Evolutionary conservation across 2,329 filamentous ascomycete species (phyloP).

Genomic region (Phialophora chinensis): DNA sequence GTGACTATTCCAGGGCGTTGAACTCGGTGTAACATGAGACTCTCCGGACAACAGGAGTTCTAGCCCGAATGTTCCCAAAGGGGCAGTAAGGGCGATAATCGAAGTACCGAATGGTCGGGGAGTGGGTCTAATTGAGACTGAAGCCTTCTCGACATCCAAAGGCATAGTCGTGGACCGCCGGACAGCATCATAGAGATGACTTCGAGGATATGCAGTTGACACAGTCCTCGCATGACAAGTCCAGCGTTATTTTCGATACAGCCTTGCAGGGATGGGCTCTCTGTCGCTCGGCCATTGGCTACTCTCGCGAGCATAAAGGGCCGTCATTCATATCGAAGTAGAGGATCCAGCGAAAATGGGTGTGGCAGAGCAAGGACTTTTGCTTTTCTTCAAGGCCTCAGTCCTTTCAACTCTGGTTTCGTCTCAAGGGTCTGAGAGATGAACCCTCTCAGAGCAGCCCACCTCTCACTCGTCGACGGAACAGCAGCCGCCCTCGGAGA

Average conservation of each 20-base stretch:
- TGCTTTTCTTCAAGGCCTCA: slow-evolving; percentile 22
- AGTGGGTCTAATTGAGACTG: background rate
- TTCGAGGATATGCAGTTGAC: background rate
- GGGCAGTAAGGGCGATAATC: background rate
- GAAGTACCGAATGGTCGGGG: background rate
- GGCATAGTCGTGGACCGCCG: background rate
- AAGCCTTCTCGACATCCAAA: background rate
- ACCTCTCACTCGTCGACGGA: slow-evolving; percentile 63
- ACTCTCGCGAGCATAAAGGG: background rate
- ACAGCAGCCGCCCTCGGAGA: slow-evolving; percentile 29
- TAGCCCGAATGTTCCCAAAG: background rate
- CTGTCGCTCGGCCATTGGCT: too few species aligned
- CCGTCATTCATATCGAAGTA: background rate
- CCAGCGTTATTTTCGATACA: background rate
- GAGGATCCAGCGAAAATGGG: background rate
- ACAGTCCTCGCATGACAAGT: background rate
- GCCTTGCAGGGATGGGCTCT: background rate
- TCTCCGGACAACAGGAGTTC: background rate
- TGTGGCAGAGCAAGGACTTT: background rate
- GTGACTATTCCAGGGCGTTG: background rate
- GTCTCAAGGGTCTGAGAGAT: slow-evolving; percentile 89
- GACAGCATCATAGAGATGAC: background rate
- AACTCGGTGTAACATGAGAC: background rate
- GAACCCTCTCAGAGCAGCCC: slow-evolving; percentile 81
- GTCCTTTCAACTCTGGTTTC: slow-evolving; percentile 47